Conservation (phyloP, 1,139 yeast genomes). For the Saccharomyces hybrid region DNA sequence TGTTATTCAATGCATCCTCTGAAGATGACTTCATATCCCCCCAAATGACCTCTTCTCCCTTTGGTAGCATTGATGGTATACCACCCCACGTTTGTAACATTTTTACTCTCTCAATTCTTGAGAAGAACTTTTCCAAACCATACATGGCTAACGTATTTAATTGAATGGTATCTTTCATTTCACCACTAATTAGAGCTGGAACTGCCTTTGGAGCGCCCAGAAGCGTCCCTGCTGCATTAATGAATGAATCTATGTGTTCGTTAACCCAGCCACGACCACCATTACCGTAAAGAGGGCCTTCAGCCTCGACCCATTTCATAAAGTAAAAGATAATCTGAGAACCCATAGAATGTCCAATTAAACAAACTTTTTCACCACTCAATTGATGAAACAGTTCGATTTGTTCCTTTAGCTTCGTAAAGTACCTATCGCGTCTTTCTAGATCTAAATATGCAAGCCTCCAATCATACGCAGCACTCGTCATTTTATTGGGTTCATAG, state of each 20-base stretch:
- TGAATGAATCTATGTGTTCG: slow-evolving; percentile 65
- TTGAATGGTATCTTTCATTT: slow-evolving; percentile 96
- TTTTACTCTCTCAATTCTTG: slow-evolving; percentile 80
- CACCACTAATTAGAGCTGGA: slow-evolving; percentile 88
- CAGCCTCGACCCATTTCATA: slow-evolving; percentile 93
- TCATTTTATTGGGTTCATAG: slow-evolving; percentile 85
- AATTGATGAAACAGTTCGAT: slow-evolving; percentile 50
- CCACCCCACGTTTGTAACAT: slow-evolving; percentile 88
- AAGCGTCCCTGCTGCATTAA: slow-evolving; percentile 81
- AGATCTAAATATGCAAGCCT: slow-evolving; percentile 82
- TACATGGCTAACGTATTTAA: slow-evolving; percentile 87
- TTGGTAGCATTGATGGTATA: slow-evolving; percentile 89
- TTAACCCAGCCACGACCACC: slow-evolving; percentile 89
- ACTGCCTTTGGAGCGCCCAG: slow-evolving; percentile 93
- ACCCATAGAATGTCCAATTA: slow-evolving; percentile 96
- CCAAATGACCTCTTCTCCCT: slow-evolving; percentile 90
- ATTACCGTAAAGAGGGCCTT: slow-evolving; percentile 70
- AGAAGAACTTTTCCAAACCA: slow-evolving; percentile 89
- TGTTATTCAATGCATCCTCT: slow-evolving; percentile 45
- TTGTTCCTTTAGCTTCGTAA: slow-evolving; percentile 61
- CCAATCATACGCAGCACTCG: slow-evolving; percentile 94
- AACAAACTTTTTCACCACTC: slow-evolving; percentile 61
- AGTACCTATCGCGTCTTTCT: slow-evolving; percentile 80
- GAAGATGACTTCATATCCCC: slow-evolving; percentile 49
- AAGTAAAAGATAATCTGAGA: slow-evolving; percentile 82